Evolutionary conservation across 225 moss, liverwort and hornwort species (phyloP).

Genomic region (Polytrichum commune): DNA sequence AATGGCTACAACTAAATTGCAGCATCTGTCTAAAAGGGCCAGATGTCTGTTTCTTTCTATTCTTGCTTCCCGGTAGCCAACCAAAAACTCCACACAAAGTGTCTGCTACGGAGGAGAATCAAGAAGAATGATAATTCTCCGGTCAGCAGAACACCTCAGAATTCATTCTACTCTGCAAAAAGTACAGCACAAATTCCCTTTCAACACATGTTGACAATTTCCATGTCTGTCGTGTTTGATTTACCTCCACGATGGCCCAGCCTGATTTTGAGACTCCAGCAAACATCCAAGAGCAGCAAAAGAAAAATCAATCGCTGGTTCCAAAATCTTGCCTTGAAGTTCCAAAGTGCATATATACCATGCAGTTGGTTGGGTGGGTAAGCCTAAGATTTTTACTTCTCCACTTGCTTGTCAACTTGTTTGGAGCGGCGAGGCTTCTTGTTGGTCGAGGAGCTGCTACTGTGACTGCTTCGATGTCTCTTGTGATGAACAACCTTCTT

Average conservation of each 20-base stretch:
- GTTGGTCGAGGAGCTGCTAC: constrained; percentile 30
- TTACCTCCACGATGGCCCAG: too few relatives aligned
- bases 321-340: not conserved
- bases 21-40: not conserved
- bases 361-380: not conserved
- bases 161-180: not conserved
- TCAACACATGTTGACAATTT: too few relatives aligned
- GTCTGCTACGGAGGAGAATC: not conserved
- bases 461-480: constrained; percentile 44
- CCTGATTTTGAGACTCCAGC: not conserved
- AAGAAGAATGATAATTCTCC: not conserved
- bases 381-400: constrained; percentile 19
- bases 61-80: not conserved
- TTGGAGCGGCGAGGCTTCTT: constrained; percentile 48
- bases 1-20: not conserved
- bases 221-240: too few relatives aligned
- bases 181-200: too few relatives aligned
- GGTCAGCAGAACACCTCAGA: not conserved
- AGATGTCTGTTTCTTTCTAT: not conserved
- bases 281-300: not conserved
- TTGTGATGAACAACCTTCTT: constrained; percentile 27
- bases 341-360: not conserved
- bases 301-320: not conserved
- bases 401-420: constrained; percentile 40
- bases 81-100: too few relatives aligned